Evolutionary conservation across 164 flowering plant species (phyloP), one percentile per base, ranked within the genome.

Genomic region (Pachysandra terminalis): DNA sequence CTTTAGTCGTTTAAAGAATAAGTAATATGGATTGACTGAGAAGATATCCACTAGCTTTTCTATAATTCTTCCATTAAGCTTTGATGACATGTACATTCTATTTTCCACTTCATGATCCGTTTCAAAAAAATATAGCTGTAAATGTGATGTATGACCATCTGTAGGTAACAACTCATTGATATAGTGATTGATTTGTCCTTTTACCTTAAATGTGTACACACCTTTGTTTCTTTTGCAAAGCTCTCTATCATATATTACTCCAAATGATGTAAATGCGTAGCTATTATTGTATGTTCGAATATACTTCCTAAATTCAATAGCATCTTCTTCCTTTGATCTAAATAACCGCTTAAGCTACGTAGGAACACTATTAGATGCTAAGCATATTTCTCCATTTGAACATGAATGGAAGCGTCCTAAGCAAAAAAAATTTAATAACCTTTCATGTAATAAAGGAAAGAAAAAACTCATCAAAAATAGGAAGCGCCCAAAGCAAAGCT

Each of bases 101-200:
- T 66, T 66, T 12, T 55, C 13, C 3, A 66, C 7, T 56, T 66
- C 69, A 55, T 66, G 16, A 21, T 55, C 59, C 19, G 53, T 56
- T 35, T 66, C 60, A 35, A n/a, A 40, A 19, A 66, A 66, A 35
- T 55, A 66, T 22, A 66, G n/a, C n/a, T 66, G 69, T 0, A 66
- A 17, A 22, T 40, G 12, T 9, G 51, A 16, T 1, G 28, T 15
- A 9, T 23, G 27, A 32, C 32, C 69, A 12, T n/a, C 35, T 28
- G 4, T 21, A 3, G 69, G 69, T 19, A 55, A 7, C 9, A 66
- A 21, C 21, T 28, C 61, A 40, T 56, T 27, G 15, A 66, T 28
- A 25, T 28, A 66, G 35, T 66, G 69, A 27, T 66, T 55, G 9
- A 66, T 14, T 22, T 35, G 69, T 21, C 69, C 52, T 37, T 66